Conservation (phyloP, 2,329 filamentous ascomycete species). For the Ascochyta rabiei region DNA sequence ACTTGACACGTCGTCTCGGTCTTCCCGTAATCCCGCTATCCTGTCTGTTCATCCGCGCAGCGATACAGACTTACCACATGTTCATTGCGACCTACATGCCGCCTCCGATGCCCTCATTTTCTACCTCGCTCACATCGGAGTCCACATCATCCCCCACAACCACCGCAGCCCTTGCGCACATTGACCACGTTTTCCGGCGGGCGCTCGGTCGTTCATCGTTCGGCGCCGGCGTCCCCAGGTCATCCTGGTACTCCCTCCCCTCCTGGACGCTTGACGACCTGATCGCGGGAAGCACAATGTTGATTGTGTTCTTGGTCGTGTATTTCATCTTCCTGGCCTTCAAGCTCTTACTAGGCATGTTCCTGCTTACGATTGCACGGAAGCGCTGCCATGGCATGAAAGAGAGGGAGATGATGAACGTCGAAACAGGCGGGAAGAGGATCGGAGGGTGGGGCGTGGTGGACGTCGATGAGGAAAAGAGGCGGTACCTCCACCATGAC, state of each 20-base stretch:
- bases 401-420: slow-evolving; percentile 60
- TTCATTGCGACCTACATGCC: slow-evolving; percentile 88
- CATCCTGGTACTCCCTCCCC: slow-evolving; percentile 36
- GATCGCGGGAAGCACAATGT: slow-evolving; percentile 80
- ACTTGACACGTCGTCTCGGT: slow-evolving; percentile 85
- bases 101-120: slow-evolving; percentile 69
- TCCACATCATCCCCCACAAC: slow-evolving; percentile 64
- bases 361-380: slow-evolving; percentile 78
- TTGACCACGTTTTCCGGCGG: slow-evolving; percentile 77
- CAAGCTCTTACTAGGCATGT: slow-evolving; percentile 89
- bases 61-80: slow-evolving; percentile 97
- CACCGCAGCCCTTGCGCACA: slow-evolving; percentile 76
- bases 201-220: slow-evolving; percentile 78
- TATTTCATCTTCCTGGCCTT: slow-evolving; percentile 82
- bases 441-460: slow-evolving; percentile 83
- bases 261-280: slow-evolving; percentile 71
- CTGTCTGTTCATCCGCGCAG: slow-evolving; percentile 93
- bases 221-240: slow-evolving; percentile 39
- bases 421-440: slow-evolving; percentile 74
- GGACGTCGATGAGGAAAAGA: slow-evolving; percentile 86
- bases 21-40: slow-evolving; percentile 90
- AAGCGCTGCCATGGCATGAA: slow-evolving; percentile 84
- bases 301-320: slow-evolving; percentile 80
- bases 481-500: slow-evolving; percentile 85
- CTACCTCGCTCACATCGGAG: slow-evolving; percentile 70